Evolutionary conservation across 257 asterid species (phyloP).

Genomic region (Nicotiana undulata): DNA sequence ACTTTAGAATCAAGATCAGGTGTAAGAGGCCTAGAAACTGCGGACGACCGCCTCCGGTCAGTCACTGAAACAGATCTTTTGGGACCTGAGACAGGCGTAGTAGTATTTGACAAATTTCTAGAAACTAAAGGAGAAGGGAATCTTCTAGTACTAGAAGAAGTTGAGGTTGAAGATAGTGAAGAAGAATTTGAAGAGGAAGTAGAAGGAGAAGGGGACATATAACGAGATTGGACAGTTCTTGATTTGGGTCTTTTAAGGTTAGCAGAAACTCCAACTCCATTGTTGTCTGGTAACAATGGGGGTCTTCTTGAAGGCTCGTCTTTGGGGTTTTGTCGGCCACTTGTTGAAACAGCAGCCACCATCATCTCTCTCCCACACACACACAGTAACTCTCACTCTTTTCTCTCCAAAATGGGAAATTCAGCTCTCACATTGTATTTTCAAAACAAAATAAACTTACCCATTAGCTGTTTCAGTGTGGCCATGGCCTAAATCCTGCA

Average conservation of each 20-base stretch:
- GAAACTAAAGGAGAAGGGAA: constrained; percentile 64
- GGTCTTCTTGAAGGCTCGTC: constrained; percentile 51
- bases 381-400: background rate
- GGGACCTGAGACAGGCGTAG: constrained; percentile 43
- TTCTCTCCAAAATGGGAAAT: constrained; percentile 16
- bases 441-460: constrained; percentile 27
- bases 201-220: constrained; percentile 84
- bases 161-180: constrained; percentile 52
- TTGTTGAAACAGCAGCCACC: constrained; percentile 89
- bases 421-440: constrained; percentile 47
- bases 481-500: constrained; percentile 29
- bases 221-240: constrained; percentile 68
- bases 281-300: constrained; percentile 65
- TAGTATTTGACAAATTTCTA: constrained; percentile 34
- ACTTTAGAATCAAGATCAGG: constrained; percentile 57
- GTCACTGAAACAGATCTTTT: constrained; percentile 72
- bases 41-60: constrained; percentile 60
- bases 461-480: constrained; percentile 29
- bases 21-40: constrained; percentile 39
- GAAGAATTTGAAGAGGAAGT: constrained; percentile 71
- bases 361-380: constrained; percentile 38
- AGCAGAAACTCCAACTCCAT: constrained; percentile 31
- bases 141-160: constrained; percentile 67
- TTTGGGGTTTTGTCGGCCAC: constrained; percentile 52
- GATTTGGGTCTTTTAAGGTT: constrained; percentile 68